These are phyloP conservation scores for Lodderomyces pseudojiufengensis DNA, from an alignment of 1,139 yeast genomes.

Conservation along the genomic window DNA sequence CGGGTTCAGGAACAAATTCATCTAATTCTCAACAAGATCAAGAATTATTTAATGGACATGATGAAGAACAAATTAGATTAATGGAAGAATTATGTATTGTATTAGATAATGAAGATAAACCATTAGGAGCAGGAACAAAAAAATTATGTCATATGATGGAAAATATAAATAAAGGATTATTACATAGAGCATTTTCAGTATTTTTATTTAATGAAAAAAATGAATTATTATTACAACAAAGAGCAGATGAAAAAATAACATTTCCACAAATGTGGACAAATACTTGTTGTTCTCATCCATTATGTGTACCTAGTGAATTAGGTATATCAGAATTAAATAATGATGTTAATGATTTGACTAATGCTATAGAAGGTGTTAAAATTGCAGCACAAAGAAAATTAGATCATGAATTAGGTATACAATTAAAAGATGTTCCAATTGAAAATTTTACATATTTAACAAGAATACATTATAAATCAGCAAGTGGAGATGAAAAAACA, in stretches of 20 bases:
- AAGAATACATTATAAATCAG: conserved; percentile 91
- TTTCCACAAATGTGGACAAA: conserved; percentile 98
- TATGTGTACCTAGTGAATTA: conserved; percentile 76
- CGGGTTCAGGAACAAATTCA: conserved; percentile 18
- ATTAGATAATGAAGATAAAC: conserved; percentile 78
- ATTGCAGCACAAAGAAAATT: conserved; percentile 89
- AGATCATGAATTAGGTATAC: conserved; percentile 89
- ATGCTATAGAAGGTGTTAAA: conserved; percentile 73
- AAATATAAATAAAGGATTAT: conserved; percentile 77
- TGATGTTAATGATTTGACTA: conserved; percentile 40
- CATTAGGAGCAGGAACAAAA: conserved; percentile 92
- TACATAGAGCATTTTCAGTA: conserved; percentile 95
- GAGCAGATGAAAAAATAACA: conserved; percentile 95
- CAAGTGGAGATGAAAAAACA: conserved; percentile 60
- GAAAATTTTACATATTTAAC: conserved; percentile 78
- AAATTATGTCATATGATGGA: conserved; percentile 88
- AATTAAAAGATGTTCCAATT: conserved; percentile 56
- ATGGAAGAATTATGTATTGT: conserved; percentile 98
- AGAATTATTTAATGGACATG: conserved; percentile 72
- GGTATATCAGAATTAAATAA: conserved; percentile 39
- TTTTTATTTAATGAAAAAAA: conserved; percentile 79
- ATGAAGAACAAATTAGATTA: conserved; percentile 86
- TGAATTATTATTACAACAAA: conserved; percentile 80
- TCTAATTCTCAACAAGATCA: conserved; percentile 14
- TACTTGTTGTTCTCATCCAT: conserved; percentile 97